Evolutionary conservation across 306 rosid genomes (phyloP).

Genomic region (Prunus salicina): DNA sequence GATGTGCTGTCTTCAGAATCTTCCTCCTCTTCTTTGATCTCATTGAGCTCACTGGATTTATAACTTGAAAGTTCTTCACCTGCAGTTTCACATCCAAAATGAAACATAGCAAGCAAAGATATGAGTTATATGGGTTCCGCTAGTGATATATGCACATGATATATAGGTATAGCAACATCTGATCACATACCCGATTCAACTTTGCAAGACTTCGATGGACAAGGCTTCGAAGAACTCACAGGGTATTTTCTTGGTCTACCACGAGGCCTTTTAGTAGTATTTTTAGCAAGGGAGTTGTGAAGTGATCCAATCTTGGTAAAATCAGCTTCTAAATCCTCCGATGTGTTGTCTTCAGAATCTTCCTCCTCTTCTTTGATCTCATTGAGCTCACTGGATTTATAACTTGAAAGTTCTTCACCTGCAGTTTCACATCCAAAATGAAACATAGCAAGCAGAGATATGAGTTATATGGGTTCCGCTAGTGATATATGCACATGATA

Average conservation of each 20-base stretch:
- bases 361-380: neutral
- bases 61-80: neutral
- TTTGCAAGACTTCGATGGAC: neutral
- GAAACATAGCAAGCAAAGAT: neutral
- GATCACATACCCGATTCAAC: neutral
- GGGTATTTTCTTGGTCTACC: constrained; percentile 19
- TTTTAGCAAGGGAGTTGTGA: neutral
- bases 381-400: neutral
- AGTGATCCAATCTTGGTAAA: neutral
- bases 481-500: too few relatives aligned
- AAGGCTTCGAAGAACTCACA: too few relatives aligned
- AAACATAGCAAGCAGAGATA: neutral
- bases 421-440: neutral
- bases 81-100: neutral
- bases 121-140: neutral
- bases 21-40: neutral
- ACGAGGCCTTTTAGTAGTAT: neutral
- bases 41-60: too few relatives aligned
- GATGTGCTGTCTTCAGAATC: neutral
- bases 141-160: too few relatives aligned
- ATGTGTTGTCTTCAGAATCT: too few relatives aligned
- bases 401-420: neutral
- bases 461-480: neutral
- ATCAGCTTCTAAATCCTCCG: too few relatives aligned
- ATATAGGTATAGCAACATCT: too few relatives aligned